Conservation (phyloP, 768 basidiomycete genomes). For the Amanita molliuscula region DNA sequence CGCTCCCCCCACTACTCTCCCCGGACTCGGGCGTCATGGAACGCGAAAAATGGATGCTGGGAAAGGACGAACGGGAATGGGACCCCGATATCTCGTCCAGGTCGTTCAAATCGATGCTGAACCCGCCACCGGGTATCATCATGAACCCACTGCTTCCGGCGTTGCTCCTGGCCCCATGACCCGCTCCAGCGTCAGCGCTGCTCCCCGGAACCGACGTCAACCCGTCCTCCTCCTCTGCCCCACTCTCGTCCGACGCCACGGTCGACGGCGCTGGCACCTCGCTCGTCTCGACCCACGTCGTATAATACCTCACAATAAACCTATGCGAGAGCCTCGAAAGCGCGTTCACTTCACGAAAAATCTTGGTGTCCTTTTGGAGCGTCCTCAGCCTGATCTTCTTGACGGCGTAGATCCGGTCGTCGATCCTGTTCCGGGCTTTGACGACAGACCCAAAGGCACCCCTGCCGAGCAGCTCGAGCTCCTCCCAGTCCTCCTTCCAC, state of each 20-base stretch:
- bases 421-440: slow-evolving; percentile 85
- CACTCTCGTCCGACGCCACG: slow-evolving; percentile 46
- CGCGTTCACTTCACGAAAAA: slow-evolving; percentile 85
- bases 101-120: slow-evolving; percentile 55
- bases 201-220: slow-evolving; percentile 38
- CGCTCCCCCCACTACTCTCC: slow-evolving; percentile 12
- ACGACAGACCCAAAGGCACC: slow-evolving; percentile 94
- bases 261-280: slow-evolving; percentile 37
- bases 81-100: slow-evolving; percentile 51
- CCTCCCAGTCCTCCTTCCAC: slow-evolving; percentile 93
- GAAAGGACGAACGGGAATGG: slow-evolving; percentile 48
- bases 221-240: slow-evolving; percentile 31
- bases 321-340: slow-evolving; percentile 82
- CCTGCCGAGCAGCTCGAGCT: slow-evolving; percentile 79
- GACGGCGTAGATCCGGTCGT: slow-evolving; percentile 71
- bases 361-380: slow-evolving; percentile 73
- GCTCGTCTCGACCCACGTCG: slow-evolving; percentile 77
- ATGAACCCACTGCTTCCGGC: neutral
- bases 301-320: slow-evolving; percentile 87
- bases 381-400: slow-evolving; percentile 83
- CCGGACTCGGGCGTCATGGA: slow-evolving; percentile 28
- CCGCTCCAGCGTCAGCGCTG: slow-evolving; percentile 7
- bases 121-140: slow-evolving; percentile 38
- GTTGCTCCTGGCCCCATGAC: slow-evolving; percentile 12
- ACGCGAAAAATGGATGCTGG: slow-evolving; percentile 73